These are phyloP conservation scores for Solidago caesia DNA, from an alignment of 129 eudicot genomes.

Conservation along the genomic window DNA sequence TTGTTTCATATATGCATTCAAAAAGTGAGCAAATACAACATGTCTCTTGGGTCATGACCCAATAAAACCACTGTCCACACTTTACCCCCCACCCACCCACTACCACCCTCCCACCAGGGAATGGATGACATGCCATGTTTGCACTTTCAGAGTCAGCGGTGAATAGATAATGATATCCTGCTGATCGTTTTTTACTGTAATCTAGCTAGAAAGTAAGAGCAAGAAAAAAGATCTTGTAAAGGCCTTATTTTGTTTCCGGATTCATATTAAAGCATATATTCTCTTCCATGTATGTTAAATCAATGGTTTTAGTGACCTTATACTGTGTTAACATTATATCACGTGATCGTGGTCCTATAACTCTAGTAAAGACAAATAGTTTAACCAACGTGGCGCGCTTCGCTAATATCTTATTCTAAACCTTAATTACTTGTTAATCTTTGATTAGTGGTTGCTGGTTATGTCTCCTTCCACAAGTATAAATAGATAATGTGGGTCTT, in stretches of 20 bases:
- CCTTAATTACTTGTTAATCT: conserved; percentile 23
- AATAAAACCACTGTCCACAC: conserved; percentile 32
- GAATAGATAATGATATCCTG: conserved; percentile 28
- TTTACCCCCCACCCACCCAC: conserved; percentile 33
- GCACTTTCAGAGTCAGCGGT: conserved; percentile 33
- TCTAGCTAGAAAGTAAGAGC: conserved; percentile 24
- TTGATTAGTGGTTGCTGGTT: conserved; percentile 27
- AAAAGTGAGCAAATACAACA: conserved; percentile 25
- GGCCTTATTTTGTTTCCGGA: conserved; percentile 29
- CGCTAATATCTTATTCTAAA: conserved; percentile 30
- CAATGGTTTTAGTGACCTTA: conserved; percentile 18
- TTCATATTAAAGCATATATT: conserved; percentile 23
- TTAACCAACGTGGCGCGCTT: conserved; percentile 45
- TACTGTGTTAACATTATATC: conserved; percentile 21
- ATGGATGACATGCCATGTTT: conserved; percentile 51
- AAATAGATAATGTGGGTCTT: conserved; percentile 52
- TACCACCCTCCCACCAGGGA: conserved; percentile 32
- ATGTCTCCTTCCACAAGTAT: conserved; percentile 33
- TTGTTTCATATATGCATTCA: conserved; percentile 13
- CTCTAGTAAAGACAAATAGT: conserved; percentile 20
- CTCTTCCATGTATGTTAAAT: conserved; percentile 25
- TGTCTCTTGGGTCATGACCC: conserved; percentile 28
- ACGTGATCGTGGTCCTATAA: conserved; percentile 52
- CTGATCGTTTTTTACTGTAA: conserved; percentile 25
- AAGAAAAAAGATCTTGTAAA: conserved; percentile 19